Evolutionary conservation across 169 alveolate genomes (phyloP), one percentile per base, ranked within the genome.

Genomic region (Eimeria sp.): DNA sequence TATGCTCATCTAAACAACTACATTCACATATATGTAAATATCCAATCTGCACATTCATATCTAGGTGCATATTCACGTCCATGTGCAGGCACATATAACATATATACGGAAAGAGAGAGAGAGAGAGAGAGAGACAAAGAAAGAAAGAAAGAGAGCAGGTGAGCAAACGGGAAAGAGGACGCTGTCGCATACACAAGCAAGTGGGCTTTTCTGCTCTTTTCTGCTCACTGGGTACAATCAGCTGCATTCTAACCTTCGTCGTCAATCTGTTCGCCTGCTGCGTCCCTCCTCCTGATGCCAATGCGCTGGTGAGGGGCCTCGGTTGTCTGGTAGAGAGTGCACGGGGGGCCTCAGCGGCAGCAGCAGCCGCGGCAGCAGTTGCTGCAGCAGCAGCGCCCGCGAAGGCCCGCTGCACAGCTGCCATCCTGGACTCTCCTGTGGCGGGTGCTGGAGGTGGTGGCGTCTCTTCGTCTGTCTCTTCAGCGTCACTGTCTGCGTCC

Each of bases 321-420:
- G 73, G 61, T 30, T 57, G 91, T 22, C 49, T 47, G 54, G 40
- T 20, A 20, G 75, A 10, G 57, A 49, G 73, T 10, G 91, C 91
- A 7, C 91, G 73, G 22, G 91, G 91, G 11, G 88, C 88, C 20
- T 78, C 88, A n/a, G 91, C 51, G 25, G 75, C 91, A 83, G 91
- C 91, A 51, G 75, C 75, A 25, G 70, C 91, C 18, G 91, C 73
- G 57, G 75, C 91, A 30, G 91, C 91, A 18, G 91, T 83, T 27
- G 88, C 88, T 45, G 88, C 88, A 25, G 88, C 88, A 25, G 88
- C 88, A 78, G 88, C 88, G n/a, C 88, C 88, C 22, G 88, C 58
- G 16, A 78, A 78, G 58, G 88, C 88, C 43, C 63, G 58, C 65
- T 78, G 88, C 88, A 78, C 27, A n/a, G 34, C 65, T 4, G 88